phyloP scores from a whole-genome alignment of 2,329 filamentous ascomycete species.

The Fonsecaea pugnacius region DNA sequence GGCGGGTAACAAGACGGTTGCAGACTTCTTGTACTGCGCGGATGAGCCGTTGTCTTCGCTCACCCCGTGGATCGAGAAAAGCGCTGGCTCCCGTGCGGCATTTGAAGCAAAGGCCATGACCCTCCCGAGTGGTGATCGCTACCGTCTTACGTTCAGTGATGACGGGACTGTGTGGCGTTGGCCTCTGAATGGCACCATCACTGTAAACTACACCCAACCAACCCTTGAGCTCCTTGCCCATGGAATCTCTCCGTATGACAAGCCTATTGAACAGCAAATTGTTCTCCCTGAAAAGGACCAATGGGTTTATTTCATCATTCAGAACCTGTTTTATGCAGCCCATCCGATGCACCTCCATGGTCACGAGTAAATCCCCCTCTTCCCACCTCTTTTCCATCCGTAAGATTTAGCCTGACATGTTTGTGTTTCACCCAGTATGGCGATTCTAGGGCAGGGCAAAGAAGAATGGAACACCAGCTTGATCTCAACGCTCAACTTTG shows the following conservation, averaged over 20 bases:
- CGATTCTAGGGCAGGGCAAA: conserved; percentile 60
- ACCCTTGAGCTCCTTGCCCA: conserved; percentile 36
- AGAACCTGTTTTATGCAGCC: conserved; percentile 37
- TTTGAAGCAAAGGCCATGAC: conserved; percentile 38
- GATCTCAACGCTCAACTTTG: conserved; percentile 64
- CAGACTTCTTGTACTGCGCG: conserved; percentile 38
- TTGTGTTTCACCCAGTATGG: conserved; percentile 47
- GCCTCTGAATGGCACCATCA: conserved; percentile 43
- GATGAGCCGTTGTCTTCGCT: conserved; percentile 39
- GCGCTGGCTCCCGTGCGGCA: conserved; percentile 34
- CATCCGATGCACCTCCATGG: conserved; percentile 74
- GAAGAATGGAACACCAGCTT: conserved; percentile 48
- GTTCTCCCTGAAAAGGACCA: conserved; percentile 17
- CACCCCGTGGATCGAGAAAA: conserved; percentile 36
- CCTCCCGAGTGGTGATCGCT: conserved; percentile 34
- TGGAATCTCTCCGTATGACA: conserved; percentile 14
- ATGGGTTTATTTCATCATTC: conserved; percentile 37
- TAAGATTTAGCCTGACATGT: background rate
- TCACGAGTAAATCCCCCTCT: conserved; percentile 53
- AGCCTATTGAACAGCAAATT: conserved; percentile 28
- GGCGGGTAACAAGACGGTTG: conserved; percentile 36
- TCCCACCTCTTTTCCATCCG: background rate
- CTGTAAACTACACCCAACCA: conserved; percentile 42
- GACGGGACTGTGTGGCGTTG: conserved; percentile 40
- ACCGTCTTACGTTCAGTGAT: conserved; percentile 33